Evolutionary conservation across 2,329 filamentous ascomycete species (phyloP).

Genomic region (Pyrenochaeta sp.): DNA sequence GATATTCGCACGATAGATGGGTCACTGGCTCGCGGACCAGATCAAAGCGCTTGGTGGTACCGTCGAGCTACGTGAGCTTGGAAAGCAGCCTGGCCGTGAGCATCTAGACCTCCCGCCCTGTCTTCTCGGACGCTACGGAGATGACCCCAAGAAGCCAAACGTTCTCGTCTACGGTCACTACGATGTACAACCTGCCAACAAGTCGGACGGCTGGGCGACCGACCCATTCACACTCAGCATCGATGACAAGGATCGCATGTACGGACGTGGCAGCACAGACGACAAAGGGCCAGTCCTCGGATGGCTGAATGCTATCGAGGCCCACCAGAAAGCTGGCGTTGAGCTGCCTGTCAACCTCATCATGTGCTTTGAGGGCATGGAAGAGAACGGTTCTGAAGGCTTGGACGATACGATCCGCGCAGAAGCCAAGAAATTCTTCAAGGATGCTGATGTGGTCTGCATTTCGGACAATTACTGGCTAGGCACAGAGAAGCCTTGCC

Average conservation of each 20-base stretch:
- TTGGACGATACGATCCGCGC: conserved; percentile 92
- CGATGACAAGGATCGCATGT: conserved; percentile 94
- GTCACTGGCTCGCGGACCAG: conserved; percentile 84
- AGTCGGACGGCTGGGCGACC: conserved; percentile 93
- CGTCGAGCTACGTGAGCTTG: conserved; percentile 85
- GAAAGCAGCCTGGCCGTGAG: conserved; percentile 91
- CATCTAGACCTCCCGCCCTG: conserved; percentile 92
- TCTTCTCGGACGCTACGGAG: conserved; percentile 89
- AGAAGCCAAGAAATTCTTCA: conserved; percentile 94
- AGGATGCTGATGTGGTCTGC: conserved; percentile 93
- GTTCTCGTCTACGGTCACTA: conserved; percentile 99
- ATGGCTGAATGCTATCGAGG: conserved; percentile 98
- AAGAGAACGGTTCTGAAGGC: conserved; percentile 97
- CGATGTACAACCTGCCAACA: conserved; percentile 94
- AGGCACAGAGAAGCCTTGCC: conserved; percentile 95
- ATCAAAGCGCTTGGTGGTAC: conserved; percentile 83
- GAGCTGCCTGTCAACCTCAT: conserved; percentile 97
- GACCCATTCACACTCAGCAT: conserved; percentile 90
- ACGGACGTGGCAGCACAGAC: conserved; percentile 91
- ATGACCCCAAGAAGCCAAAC: conserved; percentile 89
- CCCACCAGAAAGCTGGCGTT: conserved; percentile 91
- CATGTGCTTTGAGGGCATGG: conserved; percentile 99
- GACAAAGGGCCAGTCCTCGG: conserved; percentile 98
- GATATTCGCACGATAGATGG: conserved; percentile 68
- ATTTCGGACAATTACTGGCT: conserved; percentile 99